Evolutionary conservation across 163 green algal genomes (phyloP).

Genomic region (Coccomyxa subellipsoidea): DNA sequence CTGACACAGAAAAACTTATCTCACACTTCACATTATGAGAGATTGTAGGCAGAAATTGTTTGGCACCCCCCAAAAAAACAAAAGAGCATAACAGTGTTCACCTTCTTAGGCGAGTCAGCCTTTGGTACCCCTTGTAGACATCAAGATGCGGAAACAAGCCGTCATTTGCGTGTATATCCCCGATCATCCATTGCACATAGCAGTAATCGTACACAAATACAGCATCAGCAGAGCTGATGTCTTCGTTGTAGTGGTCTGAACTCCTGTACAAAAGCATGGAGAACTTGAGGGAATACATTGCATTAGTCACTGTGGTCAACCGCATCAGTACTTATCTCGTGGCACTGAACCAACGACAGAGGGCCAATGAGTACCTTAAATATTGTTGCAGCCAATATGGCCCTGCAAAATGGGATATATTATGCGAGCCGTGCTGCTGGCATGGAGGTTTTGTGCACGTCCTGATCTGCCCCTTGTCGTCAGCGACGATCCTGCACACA

Average conservation of each 20-base stretch:
- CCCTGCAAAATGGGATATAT: not conserved
- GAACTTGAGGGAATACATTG: too few relatives aligned
- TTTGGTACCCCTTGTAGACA: not conserved
- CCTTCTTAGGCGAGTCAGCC: not conserved
- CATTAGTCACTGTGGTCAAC: too few relatives aligned
- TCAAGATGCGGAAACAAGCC: not conserved
- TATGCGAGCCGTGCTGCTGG: not conserved
- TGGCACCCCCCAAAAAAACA: too few relatives aligned
- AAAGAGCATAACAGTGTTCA: too few relatives aligned
- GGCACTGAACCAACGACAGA: not conserved
- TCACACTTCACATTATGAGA: too few relatives aligned
- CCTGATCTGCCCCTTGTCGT: not conserved
- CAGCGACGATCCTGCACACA: not conserved
- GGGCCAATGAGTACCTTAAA: not conserved
- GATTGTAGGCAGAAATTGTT: too few relatives aligned
- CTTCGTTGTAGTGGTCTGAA: not conserved
- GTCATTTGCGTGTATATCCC: not conserved
- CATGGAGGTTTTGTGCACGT: not conserved
- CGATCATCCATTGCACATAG: not conserved
- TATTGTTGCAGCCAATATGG: not conserved
- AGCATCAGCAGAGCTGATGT: not conserved
- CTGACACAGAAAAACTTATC: too few relatives aligned
- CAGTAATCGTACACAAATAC: not conserved
- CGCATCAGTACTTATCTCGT: too few relatives aligned
- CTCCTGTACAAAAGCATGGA: too few relatives aligned